These are phyloP conservation scores for Backusella tarrabulga DNA, from an alignment of 192 early-diverging fungal genomes.

Conservation along the genomic window DNA sequence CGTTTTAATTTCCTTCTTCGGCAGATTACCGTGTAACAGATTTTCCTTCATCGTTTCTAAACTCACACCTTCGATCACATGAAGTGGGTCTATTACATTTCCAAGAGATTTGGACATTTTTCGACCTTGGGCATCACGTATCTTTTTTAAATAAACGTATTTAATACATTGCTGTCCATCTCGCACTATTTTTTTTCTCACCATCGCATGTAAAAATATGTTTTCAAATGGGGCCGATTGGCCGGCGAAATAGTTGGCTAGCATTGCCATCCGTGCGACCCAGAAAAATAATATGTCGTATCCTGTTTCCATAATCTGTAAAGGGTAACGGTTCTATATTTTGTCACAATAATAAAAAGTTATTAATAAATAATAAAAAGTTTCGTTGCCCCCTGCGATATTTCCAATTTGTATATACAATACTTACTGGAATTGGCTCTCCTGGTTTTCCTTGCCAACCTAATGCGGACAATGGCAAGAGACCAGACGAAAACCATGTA, in stretches of 20 bases:
- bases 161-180: neutral
- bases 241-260: constrained; percentile 81
- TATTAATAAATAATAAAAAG: neutral
- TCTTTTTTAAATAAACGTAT: constrained; percentile 17
- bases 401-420: neutral
- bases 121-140: constrained; percentile 80
- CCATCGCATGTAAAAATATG: constrained; percentile 94
- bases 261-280: constrained; percentile 97
- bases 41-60: constrained; percentile 65
- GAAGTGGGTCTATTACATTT: constrained; percentile 83
- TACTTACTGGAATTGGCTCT: constrained; percentile 33
- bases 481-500: constrained; percentile 96
- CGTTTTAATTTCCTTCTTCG: constrained; percentile 69
- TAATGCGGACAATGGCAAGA: constrained; percentile 83
- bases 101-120: constrained; percentile 90
- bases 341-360: constrained; percentile 17
- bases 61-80: constrained; percentile 80
- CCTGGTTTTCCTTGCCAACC: constrained; percentile 37
- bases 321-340: constrained; percentile 68
- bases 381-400: neutral
- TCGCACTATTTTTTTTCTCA: constrained; percentile 44
- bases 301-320: constrained; percentile 88
- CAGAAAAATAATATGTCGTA: constrained; percentile 98
- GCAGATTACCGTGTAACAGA: constrained; percentile 72
- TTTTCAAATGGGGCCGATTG: constrained; percentile 77